A percentile compares a stretch with the other conserved stretches of the same genome.
Evolutionary conservation across 768 basidiomycete species (phyloP).

Genomic region (Paxillus involutus): DNA sequence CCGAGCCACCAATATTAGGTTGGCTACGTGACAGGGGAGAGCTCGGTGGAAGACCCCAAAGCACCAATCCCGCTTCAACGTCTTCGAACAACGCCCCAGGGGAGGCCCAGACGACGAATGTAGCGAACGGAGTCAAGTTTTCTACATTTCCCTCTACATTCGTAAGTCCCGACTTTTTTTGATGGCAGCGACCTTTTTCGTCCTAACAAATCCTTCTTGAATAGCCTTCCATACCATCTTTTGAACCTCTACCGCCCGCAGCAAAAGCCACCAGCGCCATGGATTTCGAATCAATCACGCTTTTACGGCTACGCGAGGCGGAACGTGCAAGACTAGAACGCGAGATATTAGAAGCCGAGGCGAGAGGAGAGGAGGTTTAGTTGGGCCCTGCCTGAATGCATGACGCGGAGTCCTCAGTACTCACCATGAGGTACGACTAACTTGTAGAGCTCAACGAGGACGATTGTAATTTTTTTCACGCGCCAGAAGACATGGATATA

Average conservation of each 20-base stretch:
- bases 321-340: conserved; percentile 75
- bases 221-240: conserved; percentile 21
- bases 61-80: conserved; percentile 13
- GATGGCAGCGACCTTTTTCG: not conserved
- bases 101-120: conserved; percentile 1
- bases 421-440: conserved; percentile 11
- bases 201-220: conserved; percentile 8
- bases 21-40: conserved; percentile 77
- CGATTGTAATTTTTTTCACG: not conserved
- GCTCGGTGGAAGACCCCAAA: conserved; percentile 35
- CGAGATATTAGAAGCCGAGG: conserved; percentile 74
- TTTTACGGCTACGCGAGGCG: conserved; percentile 80
- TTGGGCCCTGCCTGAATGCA: not conserved
- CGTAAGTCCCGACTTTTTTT: not conserved
- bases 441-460: conserved; percentile 6
- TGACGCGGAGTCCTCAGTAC: not conserved
- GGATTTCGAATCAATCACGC: conserved; percentile 78
- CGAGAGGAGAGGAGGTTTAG: conserved; percentile 21
- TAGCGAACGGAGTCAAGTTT: conserved; percentile 38
- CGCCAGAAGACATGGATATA: not conserved
- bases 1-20: conserved; percentile 66
- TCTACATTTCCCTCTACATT: conserved; percentile 56
- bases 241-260: conserved; percentile 14
- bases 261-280: conserved; percentile 41
- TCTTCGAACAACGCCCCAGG: conserved; percentile 17